A percentile compares a stretch with the other conserved stretches of the same genome.
These are phyloP conservation scores for Candolleomyces eurysporus DNA, from an alignment of 768 basidiomycete genomes.

Conservation along the genomic window DNA sequence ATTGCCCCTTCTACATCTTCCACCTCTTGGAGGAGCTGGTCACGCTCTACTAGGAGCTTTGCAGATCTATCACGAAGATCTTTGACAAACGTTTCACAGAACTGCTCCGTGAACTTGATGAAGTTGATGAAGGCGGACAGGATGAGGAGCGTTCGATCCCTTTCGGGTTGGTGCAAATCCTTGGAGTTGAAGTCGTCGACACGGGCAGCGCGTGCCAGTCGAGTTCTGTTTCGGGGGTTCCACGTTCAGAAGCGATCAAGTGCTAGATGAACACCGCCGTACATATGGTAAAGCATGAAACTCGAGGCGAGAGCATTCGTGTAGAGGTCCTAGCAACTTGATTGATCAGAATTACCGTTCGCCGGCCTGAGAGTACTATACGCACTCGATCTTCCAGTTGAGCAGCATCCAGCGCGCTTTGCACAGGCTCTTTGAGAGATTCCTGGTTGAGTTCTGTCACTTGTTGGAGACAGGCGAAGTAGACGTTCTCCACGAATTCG, in stretches of 20 bases:
- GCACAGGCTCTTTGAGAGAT: slow-evolving; percentile 55
- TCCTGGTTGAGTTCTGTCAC: slow-evolving; percentile 64
- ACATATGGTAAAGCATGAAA: slow-evolving; percentile 72
- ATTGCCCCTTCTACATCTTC: slow-evolving; percentile 51
- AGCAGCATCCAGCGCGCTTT: slow-evolving; percentile 50
- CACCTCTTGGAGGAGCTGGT: slow-evolving; percentile 49
- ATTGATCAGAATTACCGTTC: neutral
- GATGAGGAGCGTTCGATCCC: slow-evolving; percentile 68
- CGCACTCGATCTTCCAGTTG: slow-evolving; percentile 56
- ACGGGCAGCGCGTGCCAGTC: slow-evolving; percentile 70
- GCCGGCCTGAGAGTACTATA: neutral
- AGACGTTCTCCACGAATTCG: slow-evolving; percentile 71
- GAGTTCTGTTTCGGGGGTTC: slow-evolving; percentile 39
- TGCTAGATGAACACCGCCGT: slow-evolving; percentile 15
- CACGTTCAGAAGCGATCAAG: slow-evolving; percentile 5
- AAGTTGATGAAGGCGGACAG: slow-evolving; percentile 93
- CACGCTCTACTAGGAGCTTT: slow-evolving; percentile 58
- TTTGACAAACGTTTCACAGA: slow-evolving; percentile 56
- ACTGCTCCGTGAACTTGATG: slow-evolving; percentile 82
- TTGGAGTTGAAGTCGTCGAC: slow-evolving; percentile 74
- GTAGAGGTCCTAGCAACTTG: slow-evolving; percentile 59
- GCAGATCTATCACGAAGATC: slow-evolving; percentile 62
- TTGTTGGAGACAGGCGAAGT: slow-evolving; percentile 69
- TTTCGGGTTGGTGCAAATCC: slow-evolving; percentile 72
- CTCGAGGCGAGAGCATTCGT: slow-evolving; percentile 55